Evolutionary conservation across 2,329 filamentous ascomycete genomes (phyloP), one percentile per base, ranked within the genome.

Genomic region (Colletotrichum theobromicola): DNA sequence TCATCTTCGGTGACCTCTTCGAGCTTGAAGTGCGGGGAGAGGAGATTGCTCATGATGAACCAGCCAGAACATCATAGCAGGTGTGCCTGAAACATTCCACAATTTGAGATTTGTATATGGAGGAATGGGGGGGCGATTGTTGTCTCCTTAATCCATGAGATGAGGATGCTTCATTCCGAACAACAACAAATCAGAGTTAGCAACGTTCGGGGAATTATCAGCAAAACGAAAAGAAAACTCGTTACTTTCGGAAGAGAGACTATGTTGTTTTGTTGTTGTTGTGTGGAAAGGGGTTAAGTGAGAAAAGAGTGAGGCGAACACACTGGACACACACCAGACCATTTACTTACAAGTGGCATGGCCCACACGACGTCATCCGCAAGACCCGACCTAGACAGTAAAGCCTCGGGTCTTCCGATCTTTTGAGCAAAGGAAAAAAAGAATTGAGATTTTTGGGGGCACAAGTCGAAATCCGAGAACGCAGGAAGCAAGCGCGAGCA

Each of bases 1-100:
- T 81, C 80, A 37, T 76, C 37, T 13, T 34, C n/a, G 8, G 78
- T 75, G n/a, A 80, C 78, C 28, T 74, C 70, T 63, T 77, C 76
- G 24, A 74, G 72, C 50, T 71, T 46, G 62, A 70, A 80, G 12
- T 77, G 24, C 4, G 78, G 75, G 28, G 78, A 60, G 26, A 79
- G 67, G 57, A 79, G 67, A 37, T 69, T 66, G 50, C 34, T 34
- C 72, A 75, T 75, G 62, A 60, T 75, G 68, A 67, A 67, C 46
- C 68, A 53, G 62, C 68, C 62, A 58, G 68, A 15, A 63, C 67
- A 72, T 72, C 9, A 72, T 67, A 72, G 63, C 68, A 72, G 57
- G 42, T 57, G 46, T 35, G 62, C 42, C 63, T 67, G 42, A 62
- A 55, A 67, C 34, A 26, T 72, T 32, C 67, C 18, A 67, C 32